Base-by-base conservation (phyloP, 2,329 filamentous ascomycete species). In the Alternaria brassicicola region DNA sequence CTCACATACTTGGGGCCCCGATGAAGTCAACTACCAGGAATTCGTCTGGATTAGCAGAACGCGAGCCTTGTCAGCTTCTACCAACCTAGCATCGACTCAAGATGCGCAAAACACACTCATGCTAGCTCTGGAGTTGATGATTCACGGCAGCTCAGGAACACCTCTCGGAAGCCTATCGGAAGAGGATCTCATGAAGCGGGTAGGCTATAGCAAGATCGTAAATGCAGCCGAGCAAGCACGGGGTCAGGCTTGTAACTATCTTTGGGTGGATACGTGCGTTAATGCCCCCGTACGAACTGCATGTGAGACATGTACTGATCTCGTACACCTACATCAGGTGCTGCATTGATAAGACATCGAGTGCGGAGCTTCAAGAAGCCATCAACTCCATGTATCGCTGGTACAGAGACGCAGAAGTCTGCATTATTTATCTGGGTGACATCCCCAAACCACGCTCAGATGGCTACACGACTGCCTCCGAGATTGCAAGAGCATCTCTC, bases 311-410 rank as follows among this genome's bases (percentile, higher is more conserved):
- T 2, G 19, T 7, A 8, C 33, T 36, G n/a, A 36, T n/a, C 15
- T 10, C 4, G 8, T 36, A 10, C n/a, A 9, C 19, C 10, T 6
- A 36, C n/a, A 36, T 19, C 10, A 36, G 33, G n/a, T 70, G 64
- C 36, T 69, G 67, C 42, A 72, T 71, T 48, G 63, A 70, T 38
- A 70, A 70, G 28, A 64, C 61, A 2, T 62, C 57, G 9, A 67
- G 64, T 41, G 62, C 66, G 3, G 67, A 70, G 38, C 49, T 71
- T 12, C 61, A 64, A 38, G 68, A 72, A 38, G 61, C 68, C 4
- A 69, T 71, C 30, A 70, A 69, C 28, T 69, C 63, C 9, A 73
- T 73, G 69, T 73, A 60, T 57, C 55, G 56, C 6, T 73, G 62
- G 62, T 73, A 73, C 19, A 28, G 64, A 19, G 56, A 65, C 25